These are phyloP conservation scores for Mycena sp. DNA, from an alignment of 1,284 basidiomycete genomes.

Conservation along the genomic window DNA sequence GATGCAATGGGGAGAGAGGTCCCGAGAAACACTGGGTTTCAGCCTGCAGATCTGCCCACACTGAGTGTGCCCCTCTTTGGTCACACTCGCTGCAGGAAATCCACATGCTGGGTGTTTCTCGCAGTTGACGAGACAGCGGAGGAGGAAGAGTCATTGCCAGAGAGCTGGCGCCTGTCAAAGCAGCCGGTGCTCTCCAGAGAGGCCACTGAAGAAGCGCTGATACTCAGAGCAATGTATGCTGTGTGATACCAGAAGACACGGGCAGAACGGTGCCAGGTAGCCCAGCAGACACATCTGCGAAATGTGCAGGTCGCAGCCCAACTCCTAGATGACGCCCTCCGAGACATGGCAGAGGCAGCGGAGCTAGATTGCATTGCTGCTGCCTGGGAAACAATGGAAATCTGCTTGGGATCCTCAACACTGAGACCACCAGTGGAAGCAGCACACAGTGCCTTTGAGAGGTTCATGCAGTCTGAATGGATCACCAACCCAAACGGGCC, in stretches of 20 bases:
- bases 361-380: not conserved
- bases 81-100: not conserved
- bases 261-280: not conserved
- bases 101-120: slow-evolving; percentile 23
- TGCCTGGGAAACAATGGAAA: not conserved
- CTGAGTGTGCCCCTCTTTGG: not conserved
- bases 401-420: too few relatives aligned
- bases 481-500: not conserved
- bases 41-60: not conserved
- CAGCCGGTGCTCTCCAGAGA: not conserved
- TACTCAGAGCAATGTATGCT: not conserved
- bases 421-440: too few relatives aligned
- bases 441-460: not conserved
- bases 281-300: not conserved
- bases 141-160: slow-evolving; percentile 15
- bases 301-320: not conserved
- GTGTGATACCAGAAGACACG: not conserved
- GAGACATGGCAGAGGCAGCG: not conserved
- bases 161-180: not conserved
- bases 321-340: not conserved
- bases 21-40: not conserved
- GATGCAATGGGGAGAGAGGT: not conserved
- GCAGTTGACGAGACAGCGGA: slow-evolving; percentile 39
- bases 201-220: not conserved
- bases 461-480: not conserved